Conservation (phyloP, 495 filamentous ascomycete genomes). For the Aspergillus cavernicola region DNA sequence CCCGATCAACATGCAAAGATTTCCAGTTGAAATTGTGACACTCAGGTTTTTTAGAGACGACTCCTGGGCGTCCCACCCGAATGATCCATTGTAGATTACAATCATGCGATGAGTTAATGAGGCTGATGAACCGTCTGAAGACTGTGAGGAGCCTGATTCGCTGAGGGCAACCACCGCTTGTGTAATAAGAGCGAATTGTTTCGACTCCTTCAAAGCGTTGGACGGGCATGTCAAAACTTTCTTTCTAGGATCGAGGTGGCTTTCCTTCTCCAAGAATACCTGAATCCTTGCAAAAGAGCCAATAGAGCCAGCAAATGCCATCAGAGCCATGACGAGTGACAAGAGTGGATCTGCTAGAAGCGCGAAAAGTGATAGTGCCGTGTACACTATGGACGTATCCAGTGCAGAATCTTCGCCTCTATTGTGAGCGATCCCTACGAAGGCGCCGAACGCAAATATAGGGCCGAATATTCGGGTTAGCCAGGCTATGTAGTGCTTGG, state of each 20-base stretch:
- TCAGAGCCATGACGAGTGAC: constrained; percentile 54
- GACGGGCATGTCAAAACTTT: constrained; percentile 19
- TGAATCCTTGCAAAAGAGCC: constrained; percentile 60
- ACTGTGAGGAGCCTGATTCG: constrained; percentile 25
- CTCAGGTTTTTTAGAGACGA: constrained; percentile 41
- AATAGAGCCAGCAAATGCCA: constrained; percentile 48
- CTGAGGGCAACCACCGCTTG: constrained; percentile 22
- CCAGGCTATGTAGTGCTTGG: constrained; percentile 31
- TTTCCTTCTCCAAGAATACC: constrained; percentile 48
- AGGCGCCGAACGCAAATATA: constrained; percentile 49
- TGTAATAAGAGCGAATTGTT: constrained; percentile 18
- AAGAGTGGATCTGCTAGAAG: constrained; percentile 55
- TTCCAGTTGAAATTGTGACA: constrained; percentile 35
- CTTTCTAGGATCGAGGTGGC: constrained; percentile 31
- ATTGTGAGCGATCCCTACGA: constrained; percentile 47
- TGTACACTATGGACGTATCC: constrained; percentile 51
- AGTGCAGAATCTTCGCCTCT: constrained; percentile 42
- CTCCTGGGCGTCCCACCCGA: constrained; percentile 48
- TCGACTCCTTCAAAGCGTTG: constrained; percentile 22
- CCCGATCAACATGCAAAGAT: constrained; percentile 52
- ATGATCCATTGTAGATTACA: constrained; percentile 44
- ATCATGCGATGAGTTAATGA: constrained; percentile 23
- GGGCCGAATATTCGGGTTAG: constrained; percentile 50
- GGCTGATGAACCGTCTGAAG: constrained; percentile 20
- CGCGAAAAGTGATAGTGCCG: constrained; percentile 57